Conservation (phyloP, 306 rosid genomes). For the Calophaca sinica region DNA sequence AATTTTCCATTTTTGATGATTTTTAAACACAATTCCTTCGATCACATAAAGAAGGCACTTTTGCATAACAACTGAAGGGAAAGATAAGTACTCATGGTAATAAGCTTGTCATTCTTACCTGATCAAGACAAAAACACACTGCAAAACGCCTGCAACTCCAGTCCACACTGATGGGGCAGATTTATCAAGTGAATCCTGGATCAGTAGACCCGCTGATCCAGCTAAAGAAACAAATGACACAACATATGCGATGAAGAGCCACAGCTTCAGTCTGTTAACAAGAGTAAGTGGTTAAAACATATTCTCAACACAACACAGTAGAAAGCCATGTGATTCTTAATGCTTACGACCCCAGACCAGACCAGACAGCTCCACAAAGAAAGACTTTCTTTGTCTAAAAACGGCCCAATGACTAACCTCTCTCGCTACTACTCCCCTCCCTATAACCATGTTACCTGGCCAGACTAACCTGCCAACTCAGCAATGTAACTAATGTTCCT, state of each 20-base stretch:
- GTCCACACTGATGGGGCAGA: constrained; percentile 93
- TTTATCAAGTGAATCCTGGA: constrained; percentile 86
- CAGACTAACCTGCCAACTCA: too few species aligned
- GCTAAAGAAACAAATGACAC: constrained; percentile 97
- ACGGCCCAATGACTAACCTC: too few species aligned
- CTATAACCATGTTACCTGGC: too few species aligned
- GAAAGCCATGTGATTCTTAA: constrained; percentile 21
- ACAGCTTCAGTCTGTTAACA: constrained; percentile 86
- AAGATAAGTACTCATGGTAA: constrained; percentile 21
- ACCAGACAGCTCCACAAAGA: too few species aligned
- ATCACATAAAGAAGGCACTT: constrained; percentile 3
- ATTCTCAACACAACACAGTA: constrained; percentile 36
- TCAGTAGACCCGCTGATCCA: constrained; percentile 92
- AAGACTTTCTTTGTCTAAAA: too few species aligned
- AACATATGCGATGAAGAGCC: constrained; percentile 98
- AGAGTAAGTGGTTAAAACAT: constrained; percentile 42
- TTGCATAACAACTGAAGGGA: constrained; percentile 20
- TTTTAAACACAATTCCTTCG: constrained; percentile 11
- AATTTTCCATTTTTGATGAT: neutral
- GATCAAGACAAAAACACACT: constrained; percentile 86
- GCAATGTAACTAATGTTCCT: too few species aligned
- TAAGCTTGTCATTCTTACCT: constrained; percentile 56
- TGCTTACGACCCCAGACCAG: constrained; percentile 1
- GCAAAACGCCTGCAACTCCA: constrained; percentile 94
- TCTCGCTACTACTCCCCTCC: too few species aligned